A percentile compares a stretch with the other conserved stretches of the same genome.
These are phyloP conservation scores for Phlegmacium glaucopus DNA, from an alignment of 768 basidiomycete species.

Conservation along the genomic window DNA sequence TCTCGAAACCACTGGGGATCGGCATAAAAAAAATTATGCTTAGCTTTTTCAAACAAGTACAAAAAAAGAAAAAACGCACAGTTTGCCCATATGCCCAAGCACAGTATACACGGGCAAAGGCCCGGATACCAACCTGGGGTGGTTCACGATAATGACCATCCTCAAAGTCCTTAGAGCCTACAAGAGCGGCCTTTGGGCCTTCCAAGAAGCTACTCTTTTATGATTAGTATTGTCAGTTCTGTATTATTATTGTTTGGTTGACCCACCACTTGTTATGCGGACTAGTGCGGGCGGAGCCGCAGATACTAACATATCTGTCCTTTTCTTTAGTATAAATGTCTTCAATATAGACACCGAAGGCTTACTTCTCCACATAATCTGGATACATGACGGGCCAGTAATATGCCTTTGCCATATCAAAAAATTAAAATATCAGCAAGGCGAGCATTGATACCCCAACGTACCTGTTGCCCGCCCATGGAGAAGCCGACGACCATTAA, in stretches of 20 bases:
- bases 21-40: no score
- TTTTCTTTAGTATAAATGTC: constrained; percentile 16
- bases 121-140: constrained; percentile 49
- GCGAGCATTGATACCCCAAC: background rate
- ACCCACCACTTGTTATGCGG: constrained; percentile 43
- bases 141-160: constrained; percentile 46
- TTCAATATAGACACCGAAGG: constrained; percentile 24
- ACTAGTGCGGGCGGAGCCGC: constrained; percentile 32
- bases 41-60: background rate
- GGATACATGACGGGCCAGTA: constrained; percentile 57
- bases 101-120: constrained; percentile 53
- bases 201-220: constrained; percentile 47
- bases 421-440: background rate
- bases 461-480: constrained; percentile 55
- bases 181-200: constrained; percentile 53
- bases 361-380: constrained; percentile 45
- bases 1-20: constrained; percentile 58
- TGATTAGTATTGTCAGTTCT: background rate
- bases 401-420: constrained; percentile 32
- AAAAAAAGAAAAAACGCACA: constrained; percentile 20
- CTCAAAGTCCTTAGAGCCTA: constrained; percentile 55
- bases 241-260: background rate
- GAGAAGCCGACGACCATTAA: constrained; percentile 52
- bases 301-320: constrained; percentile 44
- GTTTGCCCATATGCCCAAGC: constrained; percentile 61